Conservation (phyloP, 2,329 filamentous ascomycete genomes). For the Colletotrichum neosansevieriae region DNA sequence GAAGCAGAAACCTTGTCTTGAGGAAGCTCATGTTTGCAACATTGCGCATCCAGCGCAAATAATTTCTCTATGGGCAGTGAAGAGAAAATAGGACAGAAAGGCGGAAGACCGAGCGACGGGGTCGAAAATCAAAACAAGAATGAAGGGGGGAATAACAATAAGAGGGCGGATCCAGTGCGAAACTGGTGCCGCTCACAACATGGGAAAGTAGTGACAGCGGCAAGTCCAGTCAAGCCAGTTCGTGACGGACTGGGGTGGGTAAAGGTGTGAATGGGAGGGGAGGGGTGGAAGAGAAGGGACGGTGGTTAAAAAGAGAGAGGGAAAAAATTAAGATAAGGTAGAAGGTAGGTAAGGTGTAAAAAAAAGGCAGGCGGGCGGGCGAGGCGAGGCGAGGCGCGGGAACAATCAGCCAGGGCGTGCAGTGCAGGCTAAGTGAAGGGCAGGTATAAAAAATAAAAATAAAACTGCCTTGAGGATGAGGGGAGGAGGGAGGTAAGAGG, state of each 20-base stretch:
- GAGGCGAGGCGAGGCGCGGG: conserved; percentile 24
- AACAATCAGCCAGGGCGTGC: conserved; percentile 22
- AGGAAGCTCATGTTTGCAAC: conserved; percentile 58
- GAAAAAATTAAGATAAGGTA: background rate
- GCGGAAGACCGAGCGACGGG: conserved; percentile 33
- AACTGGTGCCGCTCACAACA: conserved; percentile 37
- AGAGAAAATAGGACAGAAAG: conserved; percentile 28
- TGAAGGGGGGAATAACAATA: conserved; percentile 27
- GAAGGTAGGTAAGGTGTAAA: conserved; percentile 1
- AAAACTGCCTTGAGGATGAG: background rate
- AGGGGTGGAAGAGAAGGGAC: background rate
- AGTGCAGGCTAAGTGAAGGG: background rate
- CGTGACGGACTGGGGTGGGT: conserved; percentile 23
- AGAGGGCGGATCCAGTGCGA: conserved; percentile 36
- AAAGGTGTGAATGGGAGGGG: conserved; percentile 15
- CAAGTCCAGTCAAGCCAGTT: conserved; percentile 12
- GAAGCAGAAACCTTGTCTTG: conserved; percentile 54
- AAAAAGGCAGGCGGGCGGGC: background rate
- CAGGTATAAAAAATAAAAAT: background rate
- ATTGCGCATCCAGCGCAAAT: conserved; percentile 47
- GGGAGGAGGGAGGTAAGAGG: too few relatives aligned
- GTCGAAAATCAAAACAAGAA: conserved; percentile 22
- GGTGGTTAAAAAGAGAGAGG: background rate
- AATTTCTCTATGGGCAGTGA: conserved; percentile 4
- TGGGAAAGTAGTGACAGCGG: conserved; percentile 38